Base-by-base conservation (phyloP, 495 filamentous ascomycete genomes). In the Trypethelium eluteriae region DNA sequence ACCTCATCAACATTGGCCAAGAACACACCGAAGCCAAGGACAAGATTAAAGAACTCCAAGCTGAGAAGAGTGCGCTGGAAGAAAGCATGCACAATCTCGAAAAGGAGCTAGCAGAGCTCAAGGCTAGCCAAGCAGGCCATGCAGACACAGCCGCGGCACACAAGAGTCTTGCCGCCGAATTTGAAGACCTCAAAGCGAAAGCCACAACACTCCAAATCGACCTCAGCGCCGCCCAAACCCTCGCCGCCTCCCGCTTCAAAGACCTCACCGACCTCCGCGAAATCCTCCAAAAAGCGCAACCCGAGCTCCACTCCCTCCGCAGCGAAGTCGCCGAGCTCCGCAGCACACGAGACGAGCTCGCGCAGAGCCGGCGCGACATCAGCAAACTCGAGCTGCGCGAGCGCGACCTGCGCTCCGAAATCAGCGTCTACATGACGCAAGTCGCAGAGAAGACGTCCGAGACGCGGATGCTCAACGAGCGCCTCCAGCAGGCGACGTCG, bases 1-100 rank as follows among this genome's bases (percentile, higher is more conserved):
- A 90, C 63, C 76, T 97, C 7, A 74, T 91, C 64, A 81, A 84
- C 38, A 77, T 94, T 44, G 92, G 92, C 18, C 83, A 89, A 62
- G 89, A 94, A 61, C 86, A 92, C 72, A 92, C 95, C 10, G 86
- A 90, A 70, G 87, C 88, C 3, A 94, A 92, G 74, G 85, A 94
- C 65, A 84, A 83, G 74, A 84, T 94, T 67, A 93, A 90, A 73
- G 80, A 82, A 68, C 80, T 90, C 5, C 71, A 76, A 46, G 84
- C 80, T 34, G 83, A 88, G 71, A 90, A 88, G 67, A 72, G 63
- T 72, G 49, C 57, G 71, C 16, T 76, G 81, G 64, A 76, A 69
- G 56, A 75, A 71, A 49, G 72, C 73, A 12, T 61, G 39, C 7
- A 66, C 9, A 39, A 0, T 14, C 9, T 62, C 2, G 70, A 70